Conservation (phyloP, 164 flowering plant species). For the Kalanchoe fedtschenkoi region DNA sequence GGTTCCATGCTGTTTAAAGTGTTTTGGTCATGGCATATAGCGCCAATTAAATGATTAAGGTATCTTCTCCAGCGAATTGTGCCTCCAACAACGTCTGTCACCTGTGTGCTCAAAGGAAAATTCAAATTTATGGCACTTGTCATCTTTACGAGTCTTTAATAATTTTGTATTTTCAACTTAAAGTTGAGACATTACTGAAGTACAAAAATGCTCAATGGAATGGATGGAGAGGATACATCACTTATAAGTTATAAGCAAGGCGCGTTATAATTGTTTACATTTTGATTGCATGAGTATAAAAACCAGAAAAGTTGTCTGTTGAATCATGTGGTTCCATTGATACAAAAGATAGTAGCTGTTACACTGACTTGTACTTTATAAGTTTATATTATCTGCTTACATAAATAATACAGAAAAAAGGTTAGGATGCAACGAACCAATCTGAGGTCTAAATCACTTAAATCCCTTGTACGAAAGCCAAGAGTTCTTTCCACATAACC, state of each 20-base stretch:
- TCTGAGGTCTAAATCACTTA: constrained; percentile 77
- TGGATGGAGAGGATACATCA: not conserved
- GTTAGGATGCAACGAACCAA: constrained; percentile 33
- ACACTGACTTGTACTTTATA: not conserved
- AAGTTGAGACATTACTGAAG: not conserved
- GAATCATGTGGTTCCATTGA: no score
- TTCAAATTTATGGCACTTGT: not conserved
- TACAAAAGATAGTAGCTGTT: not conserved
- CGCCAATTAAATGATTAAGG: constrained; percentile 69
- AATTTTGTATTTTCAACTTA: not conserved
- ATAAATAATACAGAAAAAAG: not conserved
- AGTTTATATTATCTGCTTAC: not conserved
- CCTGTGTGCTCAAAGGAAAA: constrained; percentile 24
- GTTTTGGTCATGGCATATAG: constrained; percentile 51
- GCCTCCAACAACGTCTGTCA: constrained; percentile 88
- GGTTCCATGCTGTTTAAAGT: constrained; percentile 70
- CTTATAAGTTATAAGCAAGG: not conserved
- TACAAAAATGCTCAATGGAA: not conserved
- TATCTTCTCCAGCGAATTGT: constrained; percentile 86
- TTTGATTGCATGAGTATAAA: not conserved
- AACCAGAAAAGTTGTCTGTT: not conserved
- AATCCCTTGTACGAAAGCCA: constrained; percentile 67
- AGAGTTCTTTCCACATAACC: constrained; percentile 77
- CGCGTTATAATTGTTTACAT: not conserved
- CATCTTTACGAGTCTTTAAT: not conserved